Base-by-base conservation (phyloP, 768 basidiomycete genomes). In the Russula ochroleuca region DNA sequence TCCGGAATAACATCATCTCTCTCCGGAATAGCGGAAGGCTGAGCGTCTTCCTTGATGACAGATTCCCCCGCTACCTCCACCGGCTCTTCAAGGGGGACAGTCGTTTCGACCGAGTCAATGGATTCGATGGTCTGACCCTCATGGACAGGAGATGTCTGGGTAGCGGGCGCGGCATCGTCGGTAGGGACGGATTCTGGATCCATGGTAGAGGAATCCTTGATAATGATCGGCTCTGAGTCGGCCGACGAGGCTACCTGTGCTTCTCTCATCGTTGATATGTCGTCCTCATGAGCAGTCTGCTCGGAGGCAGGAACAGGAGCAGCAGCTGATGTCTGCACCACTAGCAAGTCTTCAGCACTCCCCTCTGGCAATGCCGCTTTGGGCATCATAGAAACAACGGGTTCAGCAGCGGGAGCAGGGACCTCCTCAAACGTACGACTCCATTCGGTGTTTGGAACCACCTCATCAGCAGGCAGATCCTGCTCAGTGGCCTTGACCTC, bases 141-240 rank as follows among this genome's bases (percentile, higher is more conserved):
- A 35, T 61, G 50, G 5, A 58, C 68, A 50, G 56, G 53, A 14
- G 51, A 8, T 13, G n/a, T 50, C 38, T 67, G 65, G 49, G 45
- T 55, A 11, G 48, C 41, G 21, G 31, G 55, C 1, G 54, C 25
- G 15, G 21, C 23, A 6, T 54, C 70, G n/a, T 66, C 68, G 31
- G 68, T 69, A 25, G 64, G 19, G 43, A 21, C 64, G 40, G 58
- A 49, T 45, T 52, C 66, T 2, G 66, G 55, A 38, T 69, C 71
- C 28, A 9, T 23, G 31, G 1, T 9, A 37, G 51, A 14, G 15
- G 41, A 21, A 37, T 28, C 51, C 33, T 47, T 43, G 17, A 61
- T 23, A 38, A 38, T 33, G 19, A 28, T n/a, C 9, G 33, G 51
- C 7, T 19, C 41, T n/a, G 41, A 45, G 23, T 43, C 52, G 19